Conservation (phyloP, 257 asterid genomes). For the Eucommia ulmoides region DNA sequence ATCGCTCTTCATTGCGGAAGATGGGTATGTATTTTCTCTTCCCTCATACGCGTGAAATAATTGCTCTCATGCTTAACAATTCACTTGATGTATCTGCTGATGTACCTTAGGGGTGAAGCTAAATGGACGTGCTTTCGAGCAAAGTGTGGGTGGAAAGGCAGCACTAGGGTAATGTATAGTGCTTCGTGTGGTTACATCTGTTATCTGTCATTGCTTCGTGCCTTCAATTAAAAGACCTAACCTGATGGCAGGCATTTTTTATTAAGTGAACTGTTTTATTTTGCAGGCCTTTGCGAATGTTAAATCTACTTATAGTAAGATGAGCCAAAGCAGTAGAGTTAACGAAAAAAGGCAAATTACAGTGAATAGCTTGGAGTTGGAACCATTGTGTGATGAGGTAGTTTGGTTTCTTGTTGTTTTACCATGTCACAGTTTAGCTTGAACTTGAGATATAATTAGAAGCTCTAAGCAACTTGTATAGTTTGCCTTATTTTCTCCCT, state of each 20-base stretch:
- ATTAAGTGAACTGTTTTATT: constrained; percentile 7
- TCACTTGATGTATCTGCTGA: constrained; percentile 14
- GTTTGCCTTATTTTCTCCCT: too few relatives aligned
- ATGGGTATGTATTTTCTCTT: constrained; percentile 40
- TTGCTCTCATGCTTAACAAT: constrained; percentile 7
- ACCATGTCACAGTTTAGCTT: background rate
- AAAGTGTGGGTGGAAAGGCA: constrained; percentile 87
- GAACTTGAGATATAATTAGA: too few relatives aligned
- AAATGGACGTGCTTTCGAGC: constrained; percentile 78
- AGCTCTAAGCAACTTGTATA: too few relatives aligned
- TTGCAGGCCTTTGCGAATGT: constrained; percentile 56
- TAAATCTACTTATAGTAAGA: constrained; percentile 32
- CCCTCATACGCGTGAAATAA: background rate
- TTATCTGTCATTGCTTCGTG: background rate
- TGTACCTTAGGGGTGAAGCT: constrained; percentile 51
- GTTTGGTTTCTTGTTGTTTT: background rate
- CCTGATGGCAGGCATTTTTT: constrained; percentile 8
- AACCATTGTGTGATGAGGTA: constrained; percentile 65
- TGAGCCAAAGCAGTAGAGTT: constrained; percentile 22
- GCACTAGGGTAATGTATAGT: constrained; percentile 34
- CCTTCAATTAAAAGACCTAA: background rate
- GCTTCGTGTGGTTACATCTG: background rate
- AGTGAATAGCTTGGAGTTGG: constrained; percentile 45
- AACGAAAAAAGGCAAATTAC: constrained; percentile 36
- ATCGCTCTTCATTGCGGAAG: constrained; percentile 38